Conservation (phyloP, 1,284 basidiomycete species). For the Athelia psychrophila region DNA sequence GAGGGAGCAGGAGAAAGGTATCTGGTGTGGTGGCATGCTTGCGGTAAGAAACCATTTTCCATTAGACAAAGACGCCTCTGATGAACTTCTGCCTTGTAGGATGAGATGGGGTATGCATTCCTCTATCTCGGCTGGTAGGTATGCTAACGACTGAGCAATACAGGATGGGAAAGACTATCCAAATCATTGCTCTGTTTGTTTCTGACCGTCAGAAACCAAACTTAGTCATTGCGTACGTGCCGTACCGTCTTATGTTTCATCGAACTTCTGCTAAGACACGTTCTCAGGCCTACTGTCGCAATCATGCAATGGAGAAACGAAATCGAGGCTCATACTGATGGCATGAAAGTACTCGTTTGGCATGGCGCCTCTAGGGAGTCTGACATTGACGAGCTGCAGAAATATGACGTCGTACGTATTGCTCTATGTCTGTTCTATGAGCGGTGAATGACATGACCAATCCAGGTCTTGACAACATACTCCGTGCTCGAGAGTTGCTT, state of each 20-base stretch:
- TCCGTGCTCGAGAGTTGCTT: constrained; percentile 91
- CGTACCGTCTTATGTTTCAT: neutral
- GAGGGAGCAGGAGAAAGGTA: constrained; percentile 86
- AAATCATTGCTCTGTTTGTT: constrained; percentile 90
- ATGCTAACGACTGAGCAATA: constrained; percentile 9
- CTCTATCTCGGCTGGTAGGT: constrained; percentile 2
- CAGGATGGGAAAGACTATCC: constrained; percentile 99
- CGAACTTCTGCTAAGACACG: neutral
- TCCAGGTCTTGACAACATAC: constrained; percentile 72
- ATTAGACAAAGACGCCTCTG: no score
- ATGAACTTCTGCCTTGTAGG: constrained; percentile 38
- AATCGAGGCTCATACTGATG: constrained; percentile 79
- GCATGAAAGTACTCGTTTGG: constrained; percentile 86
- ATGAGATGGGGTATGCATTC: constrained; percentile 82
- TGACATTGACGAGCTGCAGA: constrained; percentile 66
- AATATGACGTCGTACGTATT: constrained; percentile 81
- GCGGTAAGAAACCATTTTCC: constrained; percentile 55
- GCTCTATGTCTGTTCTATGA: constrained; percentile 6
- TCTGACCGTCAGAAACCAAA: constrained; percentile 80
- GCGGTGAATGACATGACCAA: constrained; percentile 8
- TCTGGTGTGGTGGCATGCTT: constrained; percentile 92
- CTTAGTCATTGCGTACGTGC: constrained; percentile 83
- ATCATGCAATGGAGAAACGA: constrained; percentile 99
- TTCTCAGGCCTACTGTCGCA: constrained; percentile 83
- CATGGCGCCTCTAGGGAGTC: constrained; percentile 77